Evolutionary conservation across 2,329 filamentous ascomycete genomes (phyloP), one percentile per base, ranked within the genome.

Genomic region (Paracoccidioides brasiliensis): DNA sequence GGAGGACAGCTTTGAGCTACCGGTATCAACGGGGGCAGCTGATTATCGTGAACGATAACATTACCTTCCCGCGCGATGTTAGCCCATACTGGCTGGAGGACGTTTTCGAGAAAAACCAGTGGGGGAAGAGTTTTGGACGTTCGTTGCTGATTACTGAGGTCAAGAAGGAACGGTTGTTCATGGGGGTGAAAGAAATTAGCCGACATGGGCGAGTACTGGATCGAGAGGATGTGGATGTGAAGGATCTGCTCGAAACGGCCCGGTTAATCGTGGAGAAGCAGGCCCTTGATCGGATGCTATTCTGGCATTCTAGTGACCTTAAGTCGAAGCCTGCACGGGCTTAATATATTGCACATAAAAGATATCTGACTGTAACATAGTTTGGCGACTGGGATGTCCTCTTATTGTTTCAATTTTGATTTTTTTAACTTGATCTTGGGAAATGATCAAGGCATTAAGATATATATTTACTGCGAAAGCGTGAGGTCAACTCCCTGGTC

Each of bases 1-100:
- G 89, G 88, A 83, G 93, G 67, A 97, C 87, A 45, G 93, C 93
- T 9, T 79, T 98, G 61, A 93, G 86, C 66, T 95, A 95, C 76
- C 83, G 93, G 58, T 97, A 93, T 73, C 79, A 85, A 61, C 82
- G 84, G 62, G 93, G 90, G 51, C 88, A 97, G 75, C 75, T 98
- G 64, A 76, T 96, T 61, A 82, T 98, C 44, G 84, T 93, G 64
- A 84, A 91, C 66, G 85, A 89, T 65, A 83, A 90, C 60, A 80
- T 95, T 59, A 72, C 79, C 57, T 75, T 82, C 48, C 83, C 85
- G 56, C 74, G 79, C 46, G 67, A 66, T 6, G 63, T 69, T 6
- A 70, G 68, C 15, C 75, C 80, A 42, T 77, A 80, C 61, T 83
- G 84, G 69, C 76, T 86, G 64, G 74, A 76, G 57, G 78, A 86